A percentile compares a stretch with the other conserved stretches of the same genome.
These are phyloP conservation scores for Tulasnella sp. DNA, from an alignment of 768 basidiomycete genomes.

Conservation along the genomic window DNA sequence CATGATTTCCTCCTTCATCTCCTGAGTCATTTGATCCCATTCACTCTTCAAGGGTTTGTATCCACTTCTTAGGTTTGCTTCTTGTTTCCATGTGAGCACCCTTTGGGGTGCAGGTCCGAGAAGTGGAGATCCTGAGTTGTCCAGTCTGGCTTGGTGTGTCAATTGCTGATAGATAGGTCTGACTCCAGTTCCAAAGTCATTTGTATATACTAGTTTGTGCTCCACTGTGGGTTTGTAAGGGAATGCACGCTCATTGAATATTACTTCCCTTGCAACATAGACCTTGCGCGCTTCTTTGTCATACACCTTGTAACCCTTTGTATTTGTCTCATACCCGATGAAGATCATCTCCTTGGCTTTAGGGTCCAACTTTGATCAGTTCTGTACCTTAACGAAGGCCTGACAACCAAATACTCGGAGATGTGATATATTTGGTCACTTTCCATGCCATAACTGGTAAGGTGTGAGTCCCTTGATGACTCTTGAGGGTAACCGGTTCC, in stretches of 20 bases:
- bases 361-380: neutral
- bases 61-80: too few relatives aligned
- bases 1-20: too few relatives aligned
- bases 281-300: slow-evolving; percentile 15
- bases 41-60: too few relatives aligned
- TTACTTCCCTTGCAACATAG: slow-evolving; percentile 10
- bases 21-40: too few relatives aligned
- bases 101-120: too few relatives aligned
- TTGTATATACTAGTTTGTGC: too few relatives aligned
- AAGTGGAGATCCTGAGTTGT: too few relatives aligned
- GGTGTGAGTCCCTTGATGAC: slow-evolving; percentile 1
- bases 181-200: too few relatives aligned
- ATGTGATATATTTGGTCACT: neutral
- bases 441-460: neutral
- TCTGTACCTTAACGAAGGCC: slow-evolving; percentile 6
- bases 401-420: slow-evolving; percentile 5
- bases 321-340: slow-evolving; percentile 20
- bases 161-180: too few relatives aligned
- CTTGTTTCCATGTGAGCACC: too few relatives aligned
- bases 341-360: neutral
- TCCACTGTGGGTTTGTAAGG: too few relatives aligned
- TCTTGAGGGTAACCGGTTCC: neutral
- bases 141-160: too few relatives aligned
- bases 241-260: slow-evolving; percentile 16
- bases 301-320: slow-evolving; percentile 29